Evolutionary conservation across 2,329 filamentous ascomycete genomes (phyloP).

Genomic region (Trichoderma sp.): DNA sequence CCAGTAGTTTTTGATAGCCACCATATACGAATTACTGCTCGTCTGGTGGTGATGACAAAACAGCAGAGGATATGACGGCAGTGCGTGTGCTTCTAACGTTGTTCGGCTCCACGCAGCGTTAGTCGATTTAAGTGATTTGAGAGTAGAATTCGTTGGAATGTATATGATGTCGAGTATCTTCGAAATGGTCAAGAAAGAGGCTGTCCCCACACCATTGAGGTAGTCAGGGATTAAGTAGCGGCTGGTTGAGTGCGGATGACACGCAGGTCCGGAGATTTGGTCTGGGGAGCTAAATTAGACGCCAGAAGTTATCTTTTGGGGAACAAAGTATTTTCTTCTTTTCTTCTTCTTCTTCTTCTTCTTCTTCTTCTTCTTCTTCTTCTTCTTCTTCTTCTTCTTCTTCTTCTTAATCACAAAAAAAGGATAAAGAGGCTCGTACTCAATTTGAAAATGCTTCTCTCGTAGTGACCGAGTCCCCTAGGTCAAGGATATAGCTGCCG

Average conservation of each 20-base stretch:
- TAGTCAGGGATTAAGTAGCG: conserved; percentile 1
- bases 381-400: neutral
- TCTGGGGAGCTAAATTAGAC: neutral
- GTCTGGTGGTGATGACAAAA: neutral
- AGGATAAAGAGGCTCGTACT: too few species aligned
- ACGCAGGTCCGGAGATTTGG: neutral
- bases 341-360: neutral
- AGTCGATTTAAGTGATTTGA: neutral
- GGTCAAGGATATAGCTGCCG: neutral
- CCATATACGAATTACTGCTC: neutral
- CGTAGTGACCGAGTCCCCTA: neutral
- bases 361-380: too few species aligned
- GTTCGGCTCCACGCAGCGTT: neutral
- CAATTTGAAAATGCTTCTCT: neutral
- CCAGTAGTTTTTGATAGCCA: neutral
- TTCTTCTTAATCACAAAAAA: neutral
- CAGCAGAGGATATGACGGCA: neutral
- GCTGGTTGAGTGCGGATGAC: neutral
- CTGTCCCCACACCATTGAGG: neutral
- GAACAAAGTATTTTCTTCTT: neutral
- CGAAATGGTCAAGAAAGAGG: neutral
- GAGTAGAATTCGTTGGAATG: neutral
- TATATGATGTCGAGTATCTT: neutral
- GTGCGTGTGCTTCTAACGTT: neutral
- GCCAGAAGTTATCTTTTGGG: too few species aligned